These are phyloP conservation scores for Sicyos baderoa DNA, from an alignment of 306 rosid genomes.

Conservation along the genomic window DNA sequence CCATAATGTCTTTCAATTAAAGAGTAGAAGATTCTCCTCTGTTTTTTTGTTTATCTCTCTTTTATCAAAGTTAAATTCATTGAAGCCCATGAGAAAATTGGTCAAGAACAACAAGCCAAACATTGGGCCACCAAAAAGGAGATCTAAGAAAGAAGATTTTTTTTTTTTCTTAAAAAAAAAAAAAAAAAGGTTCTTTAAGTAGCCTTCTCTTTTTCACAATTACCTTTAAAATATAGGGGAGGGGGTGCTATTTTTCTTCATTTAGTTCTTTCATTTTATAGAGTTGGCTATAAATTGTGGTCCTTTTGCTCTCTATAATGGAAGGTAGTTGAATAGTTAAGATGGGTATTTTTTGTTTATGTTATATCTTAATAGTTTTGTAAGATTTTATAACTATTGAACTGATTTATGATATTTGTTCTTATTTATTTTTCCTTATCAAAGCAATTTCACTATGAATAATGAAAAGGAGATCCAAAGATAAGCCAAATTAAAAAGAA, in stretches of 20 bases:
- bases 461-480: too few relatives aligned
- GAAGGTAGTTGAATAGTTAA: too few relatives aligned
- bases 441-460: too few relatives aligned
- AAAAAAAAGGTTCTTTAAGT: neutral
- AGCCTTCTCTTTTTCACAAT: neutral
- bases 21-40: neutral
- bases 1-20: slow-evolving; percentile 4
- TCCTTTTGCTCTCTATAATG: too few relatives aligned
- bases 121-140: neutral
- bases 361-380: too few relatives aligned
- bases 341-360: too few relatives aligned
- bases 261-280: neutral
- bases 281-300: too few relatives aligned
- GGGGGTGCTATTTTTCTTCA: neutral
- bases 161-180: too few relatives aligned
- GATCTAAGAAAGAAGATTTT: slow-evolving; percentile 12
- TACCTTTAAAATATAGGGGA: neutral
- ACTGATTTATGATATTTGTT: too few relatives aligned
- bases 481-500: too few relatives aligned
- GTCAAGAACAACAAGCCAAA: slow-evolving; percentile 1
- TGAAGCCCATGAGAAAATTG: neutral
- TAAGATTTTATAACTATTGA: too few relatives aligned
- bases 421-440: too few relatives aligned
- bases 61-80: slow-evolving; percentile 9
- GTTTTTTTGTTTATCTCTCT: neutral